Base-by-base conservation (phyloP, 2,329 filamentous ascomycete genomes). In the Fusarium sp. region DNA sequence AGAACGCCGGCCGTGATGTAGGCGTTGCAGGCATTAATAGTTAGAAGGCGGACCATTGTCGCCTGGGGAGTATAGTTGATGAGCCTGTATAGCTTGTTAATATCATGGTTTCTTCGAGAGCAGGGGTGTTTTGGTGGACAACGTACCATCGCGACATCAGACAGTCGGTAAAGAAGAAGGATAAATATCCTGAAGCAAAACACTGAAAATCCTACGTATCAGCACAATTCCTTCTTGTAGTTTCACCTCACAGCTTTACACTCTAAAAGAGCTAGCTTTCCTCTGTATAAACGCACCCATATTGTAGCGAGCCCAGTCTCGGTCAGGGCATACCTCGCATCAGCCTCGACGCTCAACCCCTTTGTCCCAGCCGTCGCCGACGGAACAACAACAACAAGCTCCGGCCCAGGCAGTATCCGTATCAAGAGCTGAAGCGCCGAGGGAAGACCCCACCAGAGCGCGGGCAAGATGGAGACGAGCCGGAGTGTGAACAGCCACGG, bases 101-200 rank as follows among this genome's bases (percentile, higher is more conserved):
- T 38, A 66, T 66, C n/a, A 32, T 63, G 43, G 56, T 43, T 43
- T 43, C 38, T 20, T 10, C 33, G 33, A 60, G 4, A 50, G 33
- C 59, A 47, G 33, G 58, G 35, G 43, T 45, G 14, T 43, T 45
- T 47, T 25, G n/a, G 25, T 66, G 54, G 38, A 45, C 43, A 50
- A 83, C 87, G 52, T 80, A 94, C 92, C 93, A 95, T 83, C 94
- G 87, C 71, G 93, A 95, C 93, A 95, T 95, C 78, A 95, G 89
- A 82, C 93, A 94, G 83, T 95, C 93, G 66, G 93, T 94, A 81
- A 95, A 95, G 85, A 94, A 94, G 82, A 94, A 95, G 60, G 92
- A 93, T 69, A 95, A 88, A 82, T 95, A 94, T 63, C 92, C 93
- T 22, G 92, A 94, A 68, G 93, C 91, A 79, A 90, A 91, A 84